Base-by-base conservation (phyloP, 495 filamentous ascomycete genomes). In the Sabuloglossum arenarium region DNA sequence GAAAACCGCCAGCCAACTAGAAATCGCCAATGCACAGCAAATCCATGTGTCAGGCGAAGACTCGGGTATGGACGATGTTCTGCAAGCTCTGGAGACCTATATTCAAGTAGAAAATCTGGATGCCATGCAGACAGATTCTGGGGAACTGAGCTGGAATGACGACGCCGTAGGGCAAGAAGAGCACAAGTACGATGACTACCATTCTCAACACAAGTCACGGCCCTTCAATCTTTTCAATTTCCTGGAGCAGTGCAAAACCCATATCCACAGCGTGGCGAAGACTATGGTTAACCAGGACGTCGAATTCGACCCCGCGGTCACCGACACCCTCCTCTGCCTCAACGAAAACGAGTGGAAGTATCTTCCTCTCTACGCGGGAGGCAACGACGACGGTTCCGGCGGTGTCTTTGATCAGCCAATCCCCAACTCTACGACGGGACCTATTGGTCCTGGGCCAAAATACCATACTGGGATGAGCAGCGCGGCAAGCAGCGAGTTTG, bases 361-460 rank as follows among this genome's bases (percentile, higher is more conserved):
- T 47, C 64, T 79, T 3, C 76, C 77, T 0, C 59, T 79, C 10
- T 79, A 73, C 72, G 75, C 76, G 0, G 78, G 72, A 3, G 78
- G 76, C 1, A 63, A 71, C 52, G 74, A 79, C 47, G 77, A 79
- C 58, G 75, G 65, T 1, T 69, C 67, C 1, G 77, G 75, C 3
- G 76, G 72, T 6, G 76, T 78, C 11, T 78, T 73, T 58, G 58
- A 63, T 1, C 68, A 71, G 31, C 61, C 62, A 8, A 65, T 74
- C 47, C 73, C 73, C 0, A 53, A 64, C 6, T 57, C 70, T 9
- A 67, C 72, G 28, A 51, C 59, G 30, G 69, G 66, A 0, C 70
- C 70, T 14, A 69, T 66, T 16, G 66, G 67, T 0, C 64, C 69
- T 0, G 74, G 73, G 5, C 74, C 75, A 2, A 37, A 60, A 0